A percentile compares a stretch with the other conserved stretches of the same genome.
These are phyloP conservation scores for Phlebiopsis flavidoalba DNA, from an alignment of 768 basidiomycete genomes.

Conservation along the genomic window DNA sequence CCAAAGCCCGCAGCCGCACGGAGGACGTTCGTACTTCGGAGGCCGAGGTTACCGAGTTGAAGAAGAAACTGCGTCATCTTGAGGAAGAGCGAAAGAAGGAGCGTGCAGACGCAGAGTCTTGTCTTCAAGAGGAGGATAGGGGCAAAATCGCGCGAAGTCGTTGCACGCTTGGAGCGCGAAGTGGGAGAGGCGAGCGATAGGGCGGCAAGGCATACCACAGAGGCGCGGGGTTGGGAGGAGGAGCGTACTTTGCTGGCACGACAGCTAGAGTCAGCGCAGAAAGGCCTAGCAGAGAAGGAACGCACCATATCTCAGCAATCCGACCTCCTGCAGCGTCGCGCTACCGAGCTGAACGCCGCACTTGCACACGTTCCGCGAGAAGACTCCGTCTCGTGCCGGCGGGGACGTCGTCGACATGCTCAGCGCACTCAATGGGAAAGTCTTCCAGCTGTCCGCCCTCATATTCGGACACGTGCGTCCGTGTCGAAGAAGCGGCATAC, in stretches of 20 bases:
- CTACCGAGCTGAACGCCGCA: slow-evolving; percentile 38
- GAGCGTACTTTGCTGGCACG: background rate
- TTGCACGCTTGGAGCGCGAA: background rate
- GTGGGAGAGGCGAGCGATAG: background rate
- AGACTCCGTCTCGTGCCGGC: slow-evolving; percentile 35
- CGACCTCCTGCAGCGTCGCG: slow-evolving; percentile 28
- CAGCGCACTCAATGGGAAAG: slow-evolving; percentile 40
- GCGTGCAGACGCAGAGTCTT: background rate
- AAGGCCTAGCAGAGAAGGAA: background rate
- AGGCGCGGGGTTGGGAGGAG: background rate
- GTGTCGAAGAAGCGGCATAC: background rate
- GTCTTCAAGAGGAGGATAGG: background rate
- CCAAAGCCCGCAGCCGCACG: too few species aligned
- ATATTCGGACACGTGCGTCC: slow-evolving; percentile 38
- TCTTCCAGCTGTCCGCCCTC: slow-evolving; percentile 39
- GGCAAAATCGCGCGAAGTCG: background rate
- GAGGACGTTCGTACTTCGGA: background rate
- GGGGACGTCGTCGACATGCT: slow-evolving; percentile 41
- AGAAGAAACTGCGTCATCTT: background rate
- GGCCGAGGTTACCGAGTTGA: too few species aligned
- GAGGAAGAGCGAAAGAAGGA: background rate
- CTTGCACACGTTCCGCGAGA: slow-evolving; percentile 40
- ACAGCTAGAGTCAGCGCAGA: background rate
- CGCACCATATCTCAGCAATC: slow-evolving; percentile 8
- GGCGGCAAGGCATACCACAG: background rate